Conservation (phyloP, 805 yeast species). For the Scheffersomyces stipitis region DNA sequence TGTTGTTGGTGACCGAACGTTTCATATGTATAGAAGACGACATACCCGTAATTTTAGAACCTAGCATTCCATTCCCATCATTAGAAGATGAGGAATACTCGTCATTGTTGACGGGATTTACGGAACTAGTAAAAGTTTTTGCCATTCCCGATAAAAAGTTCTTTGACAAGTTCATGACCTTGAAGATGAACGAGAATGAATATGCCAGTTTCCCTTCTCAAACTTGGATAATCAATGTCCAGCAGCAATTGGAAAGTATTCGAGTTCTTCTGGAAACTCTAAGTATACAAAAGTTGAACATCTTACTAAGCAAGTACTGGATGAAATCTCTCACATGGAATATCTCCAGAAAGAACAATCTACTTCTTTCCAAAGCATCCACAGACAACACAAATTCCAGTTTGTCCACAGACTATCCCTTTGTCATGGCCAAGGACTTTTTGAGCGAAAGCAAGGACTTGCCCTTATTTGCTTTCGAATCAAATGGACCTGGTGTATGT, state of each 20-base stretch:
- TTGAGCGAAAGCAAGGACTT: conserved; percentile 22
- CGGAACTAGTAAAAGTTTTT: conserved; percentile 35
- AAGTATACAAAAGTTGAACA: conserved; percentile 35
- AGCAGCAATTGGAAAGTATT: conserved; percentile 22
- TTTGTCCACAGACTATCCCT: conserved; percentile 25
- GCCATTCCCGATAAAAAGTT: conserved; percentile 40
- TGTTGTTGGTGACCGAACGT: conserved; percentile 38
- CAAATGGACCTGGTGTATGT: conserved; percentile 40
- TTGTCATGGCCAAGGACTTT: conserved; percentile 29
- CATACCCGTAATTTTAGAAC: conserved; percentile 36
- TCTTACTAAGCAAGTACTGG: conserved; percentile 37
- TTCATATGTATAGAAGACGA: conserved; percentile 39
- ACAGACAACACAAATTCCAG: conserved; percentile 17
- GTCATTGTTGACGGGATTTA: conserved; percentile 31
- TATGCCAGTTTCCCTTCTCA: conserved; percentile 7
- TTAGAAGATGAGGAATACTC: conserved; percentile 38
- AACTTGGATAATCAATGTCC: conserved; percentile 31
- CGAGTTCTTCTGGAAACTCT: conserved; percentile 20
- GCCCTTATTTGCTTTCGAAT: conserved; percentile 36
- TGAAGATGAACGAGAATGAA: conserved; percentile 8
- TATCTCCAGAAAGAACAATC: conserved; percentile 27
- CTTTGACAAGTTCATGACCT: conserved; percentile 21
- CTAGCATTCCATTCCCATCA: conserved; percentile 35
- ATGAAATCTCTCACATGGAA: conserved; percentile 40
- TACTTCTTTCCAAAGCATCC: conserved; percentile 15